Percentiles rank a stretch among this genome's conserved stretches.
Conservation (phyloP, 2,329 filamentous ascomycete species). For the Talaromyces islandicus region DNA sequence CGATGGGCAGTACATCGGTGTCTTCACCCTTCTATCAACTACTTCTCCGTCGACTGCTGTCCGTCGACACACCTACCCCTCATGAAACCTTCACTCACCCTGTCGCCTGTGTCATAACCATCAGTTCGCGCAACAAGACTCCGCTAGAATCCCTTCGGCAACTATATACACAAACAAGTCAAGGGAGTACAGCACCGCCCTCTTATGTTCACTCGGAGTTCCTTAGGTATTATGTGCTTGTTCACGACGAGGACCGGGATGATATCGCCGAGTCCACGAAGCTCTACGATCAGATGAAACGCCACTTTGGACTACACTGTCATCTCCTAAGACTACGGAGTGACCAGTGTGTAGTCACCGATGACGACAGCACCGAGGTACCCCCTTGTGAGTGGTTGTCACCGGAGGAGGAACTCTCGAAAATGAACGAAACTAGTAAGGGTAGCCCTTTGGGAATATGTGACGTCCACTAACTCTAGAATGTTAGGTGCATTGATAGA, state of each 20-base stretch:
- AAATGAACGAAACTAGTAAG: conserved; percentile 60
- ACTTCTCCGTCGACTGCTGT: conserved; percentile 77
- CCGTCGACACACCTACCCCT: conserved; percentile 67
- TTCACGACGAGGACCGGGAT: conserved; percentile 93
- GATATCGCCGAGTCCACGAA: conserved; percentile 85
- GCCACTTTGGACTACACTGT: conserved; percentile 93
- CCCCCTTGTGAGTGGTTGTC: conserved; percentile 85
- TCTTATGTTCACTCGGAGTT: conserved; percentile 88
- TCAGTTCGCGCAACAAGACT: conserved; percentile 76
- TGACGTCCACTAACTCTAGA: conserved; percentile 12
- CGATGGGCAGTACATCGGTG: conserved; percentile 23
- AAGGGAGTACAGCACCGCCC: conserved; percentile 67
- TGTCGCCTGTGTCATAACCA: conserved; percentile 88
- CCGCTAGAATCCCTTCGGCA: conserved; percentile 83
- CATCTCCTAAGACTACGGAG: conserved; percentile 83
- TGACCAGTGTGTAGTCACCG: conserved; percentile 76
- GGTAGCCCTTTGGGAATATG: neutral
- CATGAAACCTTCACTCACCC: conserved; percentile 95
- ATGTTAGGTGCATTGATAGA: conserved; percentile 42
- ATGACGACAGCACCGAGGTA: conserved; percentile 81
- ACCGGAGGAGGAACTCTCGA: conserved; percentile 73
- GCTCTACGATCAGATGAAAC: conserved; percentile 97
- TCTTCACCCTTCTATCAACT: conserved; percentile 78
- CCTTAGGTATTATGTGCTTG: conserved; percentile 88
- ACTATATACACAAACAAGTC: conserved; percentile 78